Evolutionary conservation across 495 filamentous ascomycete species (phyloP).

Genomic region (Penicillium ochrochloron): DNA sequence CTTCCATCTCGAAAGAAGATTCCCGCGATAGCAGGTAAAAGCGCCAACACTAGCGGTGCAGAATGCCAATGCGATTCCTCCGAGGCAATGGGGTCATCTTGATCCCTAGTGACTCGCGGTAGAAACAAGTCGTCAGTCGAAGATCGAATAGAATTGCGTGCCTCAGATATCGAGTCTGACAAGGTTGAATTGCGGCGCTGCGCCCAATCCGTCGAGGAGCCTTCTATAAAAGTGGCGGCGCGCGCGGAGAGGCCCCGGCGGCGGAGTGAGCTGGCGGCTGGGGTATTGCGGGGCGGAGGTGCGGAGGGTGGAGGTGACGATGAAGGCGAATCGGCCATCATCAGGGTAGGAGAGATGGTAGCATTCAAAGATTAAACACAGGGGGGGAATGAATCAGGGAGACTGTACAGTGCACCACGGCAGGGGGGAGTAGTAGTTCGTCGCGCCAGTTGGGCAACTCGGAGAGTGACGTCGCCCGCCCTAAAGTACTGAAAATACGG

Average conservation of each 20-base stretch:
- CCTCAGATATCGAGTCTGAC: conserved; percentile 72
- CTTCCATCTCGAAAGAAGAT: conserved; percentile 85
- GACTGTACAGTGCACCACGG: not conserved
- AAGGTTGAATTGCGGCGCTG: conserved; percentile 75
- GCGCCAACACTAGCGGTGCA: conserved; percentile 76
- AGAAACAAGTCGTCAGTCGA: conserved; percentile 77
- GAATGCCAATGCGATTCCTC: conserved; percentile 75
- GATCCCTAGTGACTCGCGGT: conserved; percentile 50
- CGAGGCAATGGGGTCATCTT: conserved; percentile 28
- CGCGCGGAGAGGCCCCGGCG: conserved; percentile 46
- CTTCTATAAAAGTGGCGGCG: conserved; percentile 47
- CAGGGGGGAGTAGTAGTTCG: conserved; percentile 1
- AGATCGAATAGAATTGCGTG: conserved; percentile 65
- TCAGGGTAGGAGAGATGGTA: not conserved
- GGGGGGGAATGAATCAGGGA: not conserved
- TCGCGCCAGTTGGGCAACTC: not conserved
- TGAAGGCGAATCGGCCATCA: conserved; percentile 29
- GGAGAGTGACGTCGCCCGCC: not conserved
- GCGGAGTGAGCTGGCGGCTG: conserved; percentile 30
- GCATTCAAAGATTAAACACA: not conserved
- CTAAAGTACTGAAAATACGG: not conserved
- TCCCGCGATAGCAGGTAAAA: conserved; percentile 84
- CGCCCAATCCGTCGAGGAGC: conserved; percentile 28
- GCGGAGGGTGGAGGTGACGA: conserved; percentile 15
- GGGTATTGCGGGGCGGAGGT: conserved; percentile 18